These are phyloP conservation scores for Colletotrichum salicis DNA, from an alignment of 2,329 filamentous ascomycete species.

Conservation along the genomic window DNA sequence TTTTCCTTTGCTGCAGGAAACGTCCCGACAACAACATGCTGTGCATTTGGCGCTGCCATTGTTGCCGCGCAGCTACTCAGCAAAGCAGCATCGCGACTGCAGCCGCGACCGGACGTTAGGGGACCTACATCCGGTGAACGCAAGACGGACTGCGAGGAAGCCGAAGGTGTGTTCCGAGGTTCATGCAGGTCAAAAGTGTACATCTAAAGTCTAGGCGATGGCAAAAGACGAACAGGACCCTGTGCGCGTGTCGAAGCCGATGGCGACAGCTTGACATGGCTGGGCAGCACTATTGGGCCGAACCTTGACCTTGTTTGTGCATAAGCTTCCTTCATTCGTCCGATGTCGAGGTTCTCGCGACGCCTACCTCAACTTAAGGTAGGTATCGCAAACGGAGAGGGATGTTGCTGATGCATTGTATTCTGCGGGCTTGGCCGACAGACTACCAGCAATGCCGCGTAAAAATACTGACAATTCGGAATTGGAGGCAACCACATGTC, in stretches of 20 bases:
- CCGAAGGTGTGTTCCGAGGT: background rate
- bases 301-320: background rate
- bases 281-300: background rate
- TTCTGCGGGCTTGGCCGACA: background rate
- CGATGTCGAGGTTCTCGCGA: background rate
- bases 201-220: background rate
- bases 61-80: background rate
- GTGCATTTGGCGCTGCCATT: background rate
- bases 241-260: background rate
- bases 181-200: constrained; percentile 16
- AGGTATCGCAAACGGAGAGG: constrained; percentile 15
- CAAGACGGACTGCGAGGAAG: constrained; percentile 5
- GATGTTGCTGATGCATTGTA: background rate
- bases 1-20: background rate
- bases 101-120: background rate
- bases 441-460: background rate
- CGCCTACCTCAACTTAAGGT: background rate
- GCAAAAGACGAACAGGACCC: constrained; percentile 3
- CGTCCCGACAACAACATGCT: background rate
- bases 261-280: constrained; percentile 12
- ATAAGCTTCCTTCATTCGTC: background rate
- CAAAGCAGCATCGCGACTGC: background rate
- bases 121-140: background rate
- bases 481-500: background rate
- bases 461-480: background rate